Evolutionary conservation across 2,329 filamentous ascomycete species (phyloP).

Genomic region (Penicillium brevicompactum): DNA sequence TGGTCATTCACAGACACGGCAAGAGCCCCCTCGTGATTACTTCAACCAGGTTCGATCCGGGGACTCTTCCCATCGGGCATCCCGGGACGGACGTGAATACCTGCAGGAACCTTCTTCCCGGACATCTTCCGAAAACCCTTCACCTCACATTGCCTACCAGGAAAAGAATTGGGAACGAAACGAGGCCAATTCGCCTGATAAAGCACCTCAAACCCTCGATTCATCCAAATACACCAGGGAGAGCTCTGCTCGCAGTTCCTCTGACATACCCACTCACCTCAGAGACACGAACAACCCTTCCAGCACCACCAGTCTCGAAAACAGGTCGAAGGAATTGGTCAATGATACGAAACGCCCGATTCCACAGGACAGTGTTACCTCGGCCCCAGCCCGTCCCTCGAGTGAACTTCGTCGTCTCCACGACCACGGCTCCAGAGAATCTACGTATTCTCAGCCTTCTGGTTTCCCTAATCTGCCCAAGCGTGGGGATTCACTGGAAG

Average conservation of each 20-base stretch:
- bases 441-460: conserved; percentile 35
- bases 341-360: conserved; percentile 18
- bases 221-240: conserved; percentile 67
- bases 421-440: conserved; percentile 54
- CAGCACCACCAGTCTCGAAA: conserved; percentile 34
- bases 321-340: conserved; percentile 20
- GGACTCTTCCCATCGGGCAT: conserved; percentile 27
- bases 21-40: conserved; percentile 58
- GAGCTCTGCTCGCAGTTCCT: conserved; percentile 50
- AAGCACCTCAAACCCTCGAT: conserved; percentile 41
- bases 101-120: conserved; percentile 21
- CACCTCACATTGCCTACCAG: conserved; percentile 90
- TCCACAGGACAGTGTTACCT: conserved; percentile 28
- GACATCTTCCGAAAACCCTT: conserved; percentile 54
- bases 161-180: conserved; percentile 73
- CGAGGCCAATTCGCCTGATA: conserved; percentile 38
- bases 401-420: conserved; percentile 58
- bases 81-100: conserved; percentile 24
- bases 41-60: conserved; percentile 46
- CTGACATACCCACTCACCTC: conserved; percentile 40
- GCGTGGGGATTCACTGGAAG: conserved; percentile 63
- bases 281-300: conserved; percentile 45
- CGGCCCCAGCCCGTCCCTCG: conserved; percentile 54
- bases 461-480: conserved; percentile 49
- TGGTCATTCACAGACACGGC: conserved; percentile 46